Base-by-base conservation (phyloP, 768 basidiomycete species). In the Psilocybe azurescens region DNA sequence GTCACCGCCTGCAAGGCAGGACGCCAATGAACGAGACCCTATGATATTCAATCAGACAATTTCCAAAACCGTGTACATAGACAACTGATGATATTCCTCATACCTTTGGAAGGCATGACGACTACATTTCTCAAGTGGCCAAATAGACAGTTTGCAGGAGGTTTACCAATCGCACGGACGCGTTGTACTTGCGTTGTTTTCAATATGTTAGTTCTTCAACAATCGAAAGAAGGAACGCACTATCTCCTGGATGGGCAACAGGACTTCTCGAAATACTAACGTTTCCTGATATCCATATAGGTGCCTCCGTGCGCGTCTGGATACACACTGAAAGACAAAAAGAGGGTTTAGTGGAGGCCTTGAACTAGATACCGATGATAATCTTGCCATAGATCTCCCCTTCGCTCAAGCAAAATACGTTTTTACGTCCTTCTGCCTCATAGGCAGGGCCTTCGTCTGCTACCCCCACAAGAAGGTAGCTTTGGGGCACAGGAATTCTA, bases 401-500 rank as follows among this genome's bases (percentile, higher is more conserved):
- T 62, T 81, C 80, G 5, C 74, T 72, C 13, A 94, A 74, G 36
- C 70, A 77, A 69, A 79, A 89, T 1, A 90, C 82, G 63, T 89
- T 81, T 39, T 81, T 68, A 56, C 74, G 69, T 1, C 87, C 87
- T n/a, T 72, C 75, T 7, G 71, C 63, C 47, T 69, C 70, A 63
- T 91, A 91, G 0, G 87, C 85, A 0, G 88, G 86, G 0, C 91
- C 91, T 73, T 94, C 91, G 67, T 95, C 94, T 3, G 91, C 89
- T 8, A 95, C 83, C 1, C 94, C 94, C 10, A 94, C 90, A 1
- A 95, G 80, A 29, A 87, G 79, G 61, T 86, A 86, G 62, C 87
- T 88, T 0, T 86, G 75, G 0, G 88, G 88, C 9, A 95, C 82
- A 3, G 81, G 85, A 29, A 95, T 90, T 8, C 91, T 81, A 0